Base-by-base conservation (phyloP, 23 red algal species). In the Cyanidioschyzon merolae region DNA sequence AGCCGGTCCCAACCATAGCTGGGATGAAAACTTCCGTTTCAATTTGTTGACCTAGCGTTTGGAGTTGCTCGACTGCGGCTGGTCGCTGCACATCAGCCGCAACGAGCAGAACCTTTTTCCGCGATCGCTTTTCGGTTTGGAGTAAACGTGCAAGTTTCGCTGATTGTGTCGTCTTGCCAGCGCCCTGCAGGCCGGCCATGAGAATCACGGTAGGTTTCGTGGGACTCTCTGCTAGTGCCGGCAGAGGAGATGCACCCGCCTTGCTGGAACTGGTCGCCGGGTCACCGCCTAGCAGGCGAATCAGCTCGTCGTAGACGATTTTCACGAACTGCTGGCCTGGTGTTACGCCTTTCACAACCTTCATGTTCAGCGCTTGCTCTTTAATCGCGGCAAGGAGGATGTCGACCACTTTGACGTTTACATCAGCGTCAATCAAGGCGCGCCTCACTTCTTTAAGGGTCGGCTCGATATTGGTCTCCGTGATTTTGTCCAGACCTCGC, bases 341-440 rank as follows among this genome's bases (percentile, higher is more conserved):
- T 57, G 89, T 77, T 12, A 98, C 88, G 31, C 94, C 94, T 29
- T 76, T 67, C 45, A 84, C 38, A 40, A 98, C 86, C 1, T 86
- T 68, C 40, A 57, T 82, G 39, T 82, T 84, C 37, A 92, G 79
- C 37, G 89, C 89, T 26, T 88, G 68, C 3, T 39, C 45, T 30
- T 82, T 82, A 38, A 98, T 83, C 59, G 86, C 67, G 2, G 82
- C 80, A 37, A 91, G 30, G 39, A 98, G 84, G 0, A 31, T 41
- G 75, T 91, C 83, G n/a, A 98, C 94, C 39, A 98, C 88, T 2
- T 83, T 83, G 79, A 98, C 67, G 77, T 98, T 98, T 26, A 90
- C 94, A 58, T 98, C 94, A 0, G 94, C 94, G 76, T 98, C 94
- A 2, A 98, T 68, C 57, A 98, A 58, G 31, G 94, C 88, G 36